Evolutionary conservation across 257 asterid species (phyloP).

Genomic region (Haberlea rhodopensis): DNA sequence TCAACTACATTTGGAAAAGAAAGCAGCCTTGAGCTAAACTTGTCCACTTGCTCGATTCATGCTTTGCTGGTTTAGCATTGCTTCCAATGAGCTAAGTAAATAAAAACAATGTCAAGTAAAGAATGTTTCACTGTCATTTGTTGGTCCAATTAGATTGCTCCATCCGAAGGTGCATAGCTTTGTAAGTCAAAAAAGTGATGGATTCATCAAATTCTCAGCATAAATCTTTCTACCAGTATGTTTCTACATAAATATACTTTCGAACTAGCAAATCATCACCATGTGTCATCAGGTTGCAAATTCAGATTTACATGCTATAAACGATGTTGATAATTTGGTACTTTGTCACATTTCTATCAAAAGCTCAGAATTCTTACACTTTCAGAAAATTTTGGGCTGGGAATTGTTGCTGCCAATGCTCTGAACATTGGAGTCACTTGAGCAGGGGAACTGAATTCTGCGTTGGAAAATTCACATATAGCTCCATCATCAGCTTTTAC

Average conservation of each 20-base stretch:
- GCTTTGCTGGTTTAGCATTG: background rate
- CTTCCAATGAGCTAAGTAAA: background rate
- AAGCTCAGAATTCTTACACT: slow-evolving; percentile 63
- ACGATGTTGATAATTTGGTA: background rate
- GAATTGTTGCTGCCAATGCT: slow-evolving; percentile 89
- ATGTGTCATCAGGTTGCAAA: background rate
- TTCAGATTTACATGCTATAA: background rate
- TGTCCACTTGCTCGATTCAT: background rate
- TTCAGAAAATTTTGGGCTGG: slow-evolving; percentile 95
- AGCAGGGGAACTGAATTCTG: slow-evolving; percentile 72
- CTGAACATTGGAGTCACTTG: slow-evolving; percentile 88
- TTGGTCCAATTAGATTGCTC: too few relatives aligned
- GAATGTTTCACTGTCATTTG: too few relatives aligned
- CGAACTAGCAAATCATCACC: background rate
- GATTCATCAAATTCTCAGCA: background rate
- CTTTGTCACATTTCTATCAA: slow-evolving; percentile 1
- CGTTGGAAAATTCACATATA: slow-evolving; percentile 42
- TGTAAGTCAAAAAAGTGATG: background rate
- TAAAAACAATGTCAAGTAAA: too few relatives aligned
- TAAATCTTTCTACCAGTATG: background rate
- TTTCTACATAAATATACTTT: too few relatives aligned
- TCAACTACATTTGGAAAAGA: too few relatives aligned
- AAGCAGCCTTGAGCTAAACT: background rate
- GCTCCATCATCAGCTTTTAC: slow-evolving; percentile 32
- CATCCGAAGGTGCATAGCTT: too few relatives aligned